A percentile compares a stretch with the other conserved stretches of the same genome.
Evolutionary conservation across 176 grass and related monocot genomes (phyloP).

Genomic region (Bothriochloa decipiens): DNA sequence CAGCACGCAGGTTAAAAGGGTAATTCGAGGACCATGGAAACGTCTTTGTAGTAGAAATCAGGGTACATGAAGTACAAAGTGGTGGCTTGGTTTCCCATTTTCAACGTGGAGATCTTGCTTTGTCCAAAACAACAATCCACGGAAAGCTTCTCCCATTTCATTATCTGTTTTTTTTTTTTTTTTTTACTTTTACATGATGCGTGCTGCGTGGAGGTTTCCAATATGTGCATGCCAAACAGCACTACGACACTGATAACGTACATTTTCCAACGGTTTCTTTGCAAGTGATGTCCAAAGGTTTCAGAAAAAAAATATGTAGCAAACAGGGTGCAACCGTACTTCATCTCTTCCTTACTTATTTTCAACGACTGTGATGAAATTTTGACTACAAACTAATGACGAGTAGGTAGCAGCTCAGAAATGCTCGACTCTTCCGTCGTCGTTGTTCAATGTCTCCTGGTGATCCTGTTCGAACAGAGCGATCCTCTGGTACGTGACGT

Average conservation of each 20-base stretch:
- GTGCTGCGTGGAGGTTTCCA: not conserved
- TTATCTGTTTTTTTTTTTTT: not conserved
- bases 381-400: not conserved
- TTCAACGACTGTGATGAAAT: not conserved
- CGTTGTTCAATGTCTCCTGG: constrained; percentile 56
- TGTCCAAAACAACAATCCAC: not conserved
- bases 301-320: too few relatives aligned
- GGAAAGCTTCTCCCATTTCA: not conserved
- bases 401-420: constrained; percentile 18
- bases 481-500: constrained; percentile 66
- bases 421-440: constrained; percentile 28
- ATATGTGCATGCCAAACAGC: not conserved
- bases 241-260: not conserved
- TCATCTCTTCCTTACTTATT: too few relatives aligned
- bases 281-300: not conserved
- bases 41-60: not conserved
- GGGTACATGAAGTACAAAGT: not conserved
- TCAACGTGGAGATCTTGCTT: not conserved
- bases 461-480: constrained; percentile 63
- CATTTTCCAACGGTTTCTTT: not conserved
- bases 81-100: not conserved
- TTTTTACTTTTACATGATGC: not conserved
- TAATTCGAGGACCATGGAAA: not conserved
- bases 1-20: too few relatives aligned
- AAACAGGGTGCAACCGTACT: too few relatives aligned